Percentiles rank a stretch among this genome's conserved stretches.
Conservation (phyloP, 2,329 filamentous ascomycete species). For the Stagonosporopsis cucurbitacearum region DNA sequence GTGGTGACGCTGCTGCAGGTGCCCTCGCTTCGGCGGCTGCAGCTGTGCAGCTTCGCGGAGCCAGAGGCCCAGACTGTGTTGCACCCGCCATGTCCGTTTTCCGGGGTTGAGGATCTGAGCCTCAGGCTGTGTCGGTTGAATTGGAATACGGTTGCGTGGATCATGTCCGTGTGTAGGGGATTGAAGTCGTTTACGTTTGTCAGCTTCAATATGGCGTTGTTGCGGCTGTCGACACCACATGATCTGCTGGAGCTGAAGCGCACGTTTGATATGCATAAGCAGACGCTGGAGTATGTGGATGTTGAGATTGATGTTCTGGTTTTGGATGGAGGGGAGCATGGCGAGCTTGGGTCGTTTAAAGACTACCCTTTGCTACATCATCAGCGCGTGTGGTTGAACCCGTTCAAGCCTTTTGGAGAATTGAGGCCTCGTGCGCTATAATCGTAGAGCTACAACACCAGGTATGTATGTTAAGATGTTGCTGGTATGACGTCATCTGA, state of each 20-base stretch:
- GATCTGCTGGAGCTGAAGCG: constrained; percentile 9
- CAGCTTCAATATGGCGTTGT: constrained; percentile 14
- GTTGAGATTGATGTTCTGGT: constrained; percentile 16
- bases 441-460: neutral
- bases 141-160: constrained; percentile 15
- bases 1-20: constrained; percentile 13
- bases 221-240: constrained; percentile 7
- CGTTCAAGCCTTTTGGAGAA: constrained; percentile 16
- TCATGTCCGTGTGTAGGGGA: constrained; percentile 13
- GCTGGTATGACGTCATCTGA: constrained; percentile 17
- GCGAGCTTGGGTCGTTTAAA: constrained; percentile 11
- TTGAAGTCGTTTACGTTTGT: constrained; percentile 12
- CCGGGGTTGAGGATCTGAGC: constrained; percentile 9
- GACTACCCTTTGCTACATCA: constrained; percentile 2
- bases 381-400: constrained; percentile 16
- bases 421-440: constrained; percentile 12
- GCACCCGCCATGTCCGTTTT: constrained; percentile 6
- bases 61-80: constrained; percentile 8
- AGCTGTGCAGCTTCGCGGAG: constrained; percentile 16
- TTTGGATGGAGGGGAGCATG: constrained; percentile 5
- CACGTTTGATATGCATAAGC: neutral
- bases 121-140: constrained; percentile 15
- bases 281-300: constrained; percentile 5
- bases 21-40: constrained; percentile 9
- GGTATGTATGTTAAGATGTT: neutral